These are phyloP conservation scores for Planoprotostelium fungivorum DNA, from an alignment of 78 protist genomes.

Conservation along the genomic window DNA sequence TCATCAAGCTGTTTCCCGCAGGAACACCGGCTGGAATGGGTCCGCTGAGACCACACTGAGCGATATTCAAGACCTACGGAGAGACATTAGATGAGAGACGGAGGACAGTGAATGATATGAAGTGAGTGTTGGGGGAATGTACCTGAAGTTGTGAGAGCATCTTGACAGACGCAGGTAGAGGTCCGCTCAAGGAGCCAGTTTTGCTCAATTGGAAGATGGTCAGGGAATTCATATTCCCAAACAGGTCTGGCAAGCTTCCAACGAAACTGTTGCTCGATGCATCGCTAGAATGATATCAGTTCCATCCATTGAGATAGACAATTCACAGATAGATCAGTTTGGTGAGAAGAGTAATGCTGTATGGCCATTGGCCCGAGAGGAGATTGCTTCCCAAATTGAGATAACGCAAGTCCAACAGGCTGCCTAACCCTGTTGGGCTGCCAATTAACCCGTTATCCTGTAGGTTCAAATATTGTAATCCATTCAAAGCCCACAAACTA, in stretches of 20 bases:
- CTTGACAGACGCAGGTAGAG: background rate
- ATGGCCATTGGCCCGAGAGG: background rate
- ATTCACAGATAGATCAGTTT: background rate
- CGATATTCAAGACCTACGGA: background rate
- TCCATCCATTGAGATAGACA: too few relatives aligned
- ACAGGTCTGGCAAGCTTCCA: background rate
- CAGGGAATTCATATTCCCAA: background rate
- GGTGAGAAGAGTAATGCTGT: background rate
- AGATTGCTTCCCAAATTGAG: background rate
- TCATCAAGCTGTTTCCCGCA: background rate
- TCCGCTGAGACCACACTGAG: background rate
- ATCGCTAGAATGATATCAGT: background rate
- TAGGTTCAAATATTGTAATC: background rate
- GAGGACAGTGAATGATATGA: too few relatives aligned
- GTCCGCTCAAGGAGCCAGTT: background rate
- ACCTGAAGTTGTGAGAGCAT: background rate
- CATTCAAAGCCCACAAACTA: background rate
- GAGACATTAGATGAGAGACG: background rate
- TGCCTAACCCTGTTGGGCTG: background rate
- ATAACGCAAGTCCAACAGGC: background rate
- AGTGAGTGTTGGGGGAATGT: too few relatives aligned
- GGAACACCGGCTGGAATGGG: background rate
- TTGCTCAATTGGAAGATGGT: background rate
- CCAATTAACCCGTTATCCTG: too few relatives aligned
- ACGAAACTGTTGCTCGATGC: background rate